Evolutionary conservation across 176 grass and related monocot genomes (phyloP), one percentile per base, ranked within the genome.

Genomic region (Phoenix roebelenii): DNA sequence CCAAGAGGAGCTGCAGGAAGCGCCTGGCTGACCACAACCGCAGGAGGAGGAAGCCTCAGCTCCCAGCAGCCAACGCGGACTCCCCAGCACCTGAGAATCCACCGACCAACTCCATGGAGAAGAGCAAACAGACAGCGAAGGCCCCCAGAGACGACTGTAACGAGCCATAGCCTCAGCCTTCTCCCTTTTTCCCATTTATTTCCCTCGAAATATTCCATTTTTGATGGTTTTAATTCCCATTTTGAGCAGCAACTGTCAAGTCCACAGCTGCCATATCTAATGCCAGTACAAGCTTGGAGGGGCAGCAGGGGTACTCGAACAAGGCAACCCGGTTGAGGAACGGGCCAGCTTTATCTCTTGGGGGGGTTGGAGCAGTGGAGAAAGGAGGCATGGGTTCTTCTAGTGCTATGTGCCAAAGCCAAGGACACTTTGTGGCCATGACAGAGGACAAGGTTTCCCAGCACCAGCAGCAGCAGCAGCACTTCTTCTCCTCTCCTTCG

Each of bases 21-120:
- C 78, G 86, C 59, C 78, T 82, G 12, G 82, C 86, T 2, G 86
- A 89, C 81, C 78, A 89, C 86, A 89, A 89, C 82, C 82, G 86
- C 58, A 82, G 86, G 66, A 68, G 86, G 67, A 67, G 86, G 78
- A 89, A 85, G 86, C 86, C 82, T 50, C 68, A 71, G 35, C 1
- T 44, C 35, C 35, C 35, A 0, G 39, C 25, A 29, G 3, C 25
- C 24, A 68, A 22, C 65, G 6, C 29, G 3, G 35, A 44, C 35
- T 44, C 86, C 78, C 26, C 68, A 52, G 35, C 35, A 9, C 35
- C 35, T 1, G 35, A 2, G 39, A 50, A 29, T 1, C 25, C 24
- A 68, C 16, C 65, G 2, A 16, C 29, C 54, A 69, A 16, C 66
- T 39, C 25, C 26, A 28, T 10, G 14, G 53, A 57, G 66, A 69